These are phyloP conservation scores for Torulaspora microellipsoides DNA, from an alignment of 805 yeast genomes.

Conservation along the genomic window DNA sequence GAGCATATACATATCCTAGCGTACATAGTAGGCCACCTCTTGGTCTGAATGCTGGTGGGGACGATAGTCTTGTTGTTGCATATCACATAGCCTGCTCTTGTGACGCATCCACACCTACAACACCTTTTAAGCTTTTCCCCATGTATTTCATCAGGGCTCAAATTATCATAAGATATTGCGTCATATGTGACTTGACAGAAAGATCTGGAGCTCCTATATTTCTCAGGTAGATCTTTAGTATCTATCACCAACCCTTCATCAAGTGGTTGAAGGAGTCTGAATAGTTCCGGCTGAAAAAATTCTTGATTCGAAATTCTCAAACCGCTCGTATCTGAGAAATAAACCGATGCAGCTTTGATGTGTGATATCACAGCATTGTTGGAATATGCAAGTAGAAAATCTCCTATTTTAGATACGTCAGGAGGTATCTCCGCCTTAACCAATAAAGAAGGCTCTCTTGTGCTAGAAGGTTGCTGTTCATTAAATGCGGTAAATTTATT, in stretches of 20 bases:
- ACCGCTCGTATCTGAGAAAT: conserved; percentile 31
- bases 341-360: conserved; percentile 29
- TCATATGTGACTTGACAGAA: conserved; percentile 35
- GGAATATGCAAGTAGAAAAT: conserved; percentile 28
- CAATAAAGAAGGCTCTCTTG: conserved; percentile 39
- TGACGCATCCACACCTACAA: conserved; percentile 50
- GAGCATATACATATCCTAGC: conserved; percentile 35
- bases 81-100: conserved; percentile 35
- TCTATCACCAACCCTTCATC: conserved; percentile 43
- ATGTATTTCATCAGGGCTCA: conserved; percentile 19
- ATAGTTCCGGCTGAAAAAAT: conserved; percentile 29
- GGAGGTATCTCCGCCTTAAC: conserved; percentile 60
- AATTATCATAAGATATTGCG: conserved; percentile 32
- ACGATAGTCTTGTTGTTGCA: conserved; percentile 32
- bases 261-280: conserved; percentile 37
- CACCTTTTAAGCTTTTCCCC: conserved; percentile 41
- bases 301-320: conserved; percentile 30
- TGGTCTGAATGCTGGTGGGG: conserved; percentile 32
- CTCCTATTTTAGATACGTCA: conserved; percentile 31
- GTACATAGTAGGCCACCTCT: conserved; percentile 37
- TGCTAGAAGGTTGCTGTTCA: conserved; percentile 27
- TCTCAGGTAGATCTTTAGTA: conserved; percentile 49
- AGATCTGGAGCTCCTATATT: conserved; percentile 28
- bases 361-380: conserved; percentile 29
- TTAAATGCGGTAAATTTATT: conserved; percentile 27